Evolutionary conservation across 2,329 filamentous ascomycete species (phyloP).

Genomic region (Xenoacremonium recifei): DNA sequence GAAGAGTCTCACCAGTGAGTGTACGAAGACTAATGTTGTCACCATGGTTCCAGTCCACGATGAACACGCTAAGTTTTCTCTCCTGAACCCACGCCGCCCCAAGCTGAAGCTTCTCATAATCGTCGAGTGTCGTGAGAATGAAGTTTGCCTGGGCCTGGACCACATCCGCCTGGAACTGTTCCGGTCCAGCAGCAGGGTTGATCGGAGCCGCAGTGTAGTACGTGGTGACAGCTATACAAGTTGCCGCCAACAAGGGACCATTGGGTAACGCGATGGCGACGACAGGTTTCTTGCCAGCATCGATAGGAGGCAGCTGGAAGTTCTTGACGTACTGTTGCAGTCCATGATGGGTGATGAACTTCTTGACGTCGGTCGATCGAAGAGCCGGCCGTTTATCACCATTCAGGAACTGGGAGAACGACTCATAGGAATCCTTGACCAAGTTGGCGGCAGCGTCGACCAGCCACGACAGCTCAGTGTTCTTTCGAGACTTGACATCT

Average conservation of each 20-base stretch:
- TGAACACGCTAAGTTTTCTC: constrained; percentile 36
- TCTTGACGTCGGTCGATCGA: constrained; percentile 18
- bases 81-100: constrained; percentile 25
- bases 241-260: constrained; percentile 50
- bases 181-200: constrained; percentile 45
- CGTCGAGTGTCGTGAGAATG: constrained; percentile 43
- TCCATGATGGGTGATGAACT: constrained; percentile 30
- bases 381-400: constrained; percentile 27
- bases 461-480: constrained; percentile 7
- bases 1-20: constrained; percentile 11
- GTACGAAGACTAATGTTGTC: constrained; percentile 34
- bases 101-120: constrained; percentile 40
- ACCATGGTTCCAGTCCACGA: constrained; percentile 36
- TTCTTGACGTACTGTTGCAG: constrained; percentile 30
- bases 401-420: constrained; percentile 38
- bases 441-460: constrained; percentile 17
- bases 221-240: constrained; percentile 46
- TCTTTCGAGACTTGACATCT: constrained; percentile 26
- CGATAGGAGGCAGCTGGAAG: constrained; percentile 30
- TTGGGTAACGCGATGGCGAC: constrained; percentile 53
- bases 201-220: constrained; percentile 53
- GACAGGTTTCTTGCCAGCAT: constrained; percentile 34
- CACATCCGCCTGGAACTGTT: constrained; percentile 52
- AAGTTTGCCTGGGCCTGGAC: constrained; percentile 44
- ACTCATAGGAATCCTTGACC: constrained; percentile 32